Percentiles rank a stretch among this genome's conserved stretches.
These are phyloP conservation scores for Macrocybe gigantea DNA, from an alignment of 768 basidiomycete genomes.

Conservation along the genomic window DNA sequence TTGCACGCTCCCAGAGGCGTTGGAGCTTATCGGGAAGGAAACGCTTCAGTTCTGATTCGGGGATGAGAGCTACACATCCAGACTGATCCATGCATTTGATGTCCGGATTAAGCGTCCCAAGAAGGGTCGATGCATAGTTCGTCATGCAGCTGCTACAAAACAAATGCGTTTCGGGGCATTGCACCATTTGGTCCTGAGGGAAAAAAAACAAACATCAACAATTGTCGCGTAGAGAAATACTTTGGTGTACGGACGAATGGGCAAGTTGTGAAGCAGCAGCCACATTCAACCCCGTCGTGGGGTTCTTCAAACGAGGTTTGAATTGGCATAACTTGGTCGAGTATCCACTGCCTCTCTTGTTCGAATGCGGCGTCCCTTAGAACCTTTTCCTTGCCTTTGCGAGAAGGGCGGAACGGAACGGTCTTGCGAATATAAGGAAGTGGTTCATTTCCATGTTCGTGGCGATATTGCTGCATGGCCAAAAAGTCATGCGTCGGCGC, in stretches of 20 bases:
- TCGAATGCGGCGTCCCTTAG: conserved; percentile 41
- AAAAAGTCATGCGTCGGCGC: conserved; percentile 61
- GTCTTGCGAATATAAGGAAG: conserved; percentile 33
- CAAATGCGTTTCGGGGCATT: conserved; percentile 85
- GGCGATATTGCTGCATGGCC: conserved; percentile 24
- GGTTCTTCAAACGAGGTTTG: conserved; percentile 32
- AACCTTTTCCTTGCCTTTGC: conserved; percentile 18
- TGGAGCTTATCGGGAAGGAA: conserved; percentile 64
- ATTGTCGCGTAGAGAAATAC: not conserved
- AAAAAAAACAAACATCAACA: not conserved
- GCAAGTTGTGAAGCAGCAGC: conserved; percentile 77
- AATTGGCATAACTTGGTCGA: conserved; percentile 18
- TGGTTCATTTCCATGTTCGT: conserved; percentile 12
- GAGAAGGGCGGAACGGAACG: conserved; percentile 18
- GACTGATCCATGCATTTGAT: conserved; percentile 82
- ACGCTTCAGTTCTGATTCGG: conserved; percentile 60
- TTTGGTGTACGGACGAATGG: conserved; percentile 51
- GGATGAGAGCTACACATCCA: conserved; percentile 64
- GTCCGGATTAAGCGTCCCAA: conserved; percentile 56
- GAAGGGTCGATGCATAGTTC: conserved; percentile 58
- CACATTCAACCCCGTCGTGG: conserved; percentile 69
- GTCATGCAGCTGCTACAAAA: conserved; percentile 76
- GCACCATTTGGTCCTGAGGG: conserved; percentile 74
- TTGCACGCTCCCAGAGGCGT: conserved; percentile 65
- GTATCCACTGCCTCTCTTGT: conserved; percentile 39